These are phyloP conservation scores for Typha latifolia DNA, from an alignment of 176 grass and related monocot species.

Conservation along the genomic window DNA sequence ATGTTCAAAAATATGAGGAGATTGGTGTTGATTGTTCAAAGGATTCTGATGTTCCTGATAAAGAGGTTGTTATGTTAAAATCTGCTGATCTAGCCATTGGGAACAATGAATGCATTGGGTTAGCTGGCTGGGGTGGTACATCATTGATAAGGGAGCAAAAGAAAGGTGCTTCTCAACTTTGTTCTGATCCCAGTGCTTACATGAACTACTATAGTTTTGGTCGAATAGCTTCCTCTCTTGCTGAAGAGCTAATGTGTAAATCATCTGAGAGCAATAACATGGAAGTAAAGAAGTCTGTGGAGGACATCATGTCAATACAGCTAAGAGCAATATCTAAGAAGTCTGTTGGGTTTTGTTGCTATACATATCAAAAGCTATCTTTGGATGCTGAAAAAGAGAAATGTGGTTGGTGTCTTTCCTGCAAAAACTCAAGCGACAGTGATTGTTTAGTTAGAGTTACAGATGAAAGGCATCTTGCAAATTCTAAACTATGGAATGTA, in stretches of 20 bases:
- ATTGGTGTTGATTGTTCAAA: slow-evolving; percentile 11
- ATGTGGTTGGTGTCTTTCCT: slow-evolving; percentile 93
- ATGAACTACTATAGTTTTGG: slow-evolving; percentile 89
- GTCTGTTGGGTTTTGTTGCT: slow-evolving; percentile 46
- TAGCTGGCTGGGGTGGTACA: slow-evolving; percentile 9
- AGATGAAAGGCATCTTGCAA: slow-evolving; percentile 33
- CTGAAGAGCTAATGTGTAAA: slow-evolving; percentile 56
- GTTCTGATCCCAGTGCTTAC: slow-evolving; percentile 45
- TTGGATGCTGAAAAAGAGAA: slow-evolving; percentile 70
- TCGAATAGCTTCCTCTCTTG: slow-evolving; percentile 67
- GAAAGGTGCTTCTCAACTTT: slow-evolving; percentile 25
- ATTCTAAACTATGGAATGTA: slow-evolving; percentile 12
- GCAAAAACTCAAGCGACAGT: slow-evolving; percentile 47
- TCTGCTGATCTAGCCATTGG: slow-evolving; percentile 19
- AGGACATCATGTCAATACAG: slow-evolving; percentile 38
- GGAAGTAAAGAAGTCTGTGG: slow-evolving; percentile 59
- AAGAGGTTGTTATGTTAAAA: slow-evolving; percentile 32
- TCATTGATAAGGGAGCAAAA: slow-evolving; percentile 16
- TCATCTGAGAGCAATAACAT: slow-evolving; percentile 45
- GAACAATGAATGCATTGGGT: slow-evolving; percentile 11
- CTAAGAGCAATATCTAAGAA: slow-evolving; percentile 71
- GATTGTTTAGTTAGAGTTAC: slow-evolving; percentile 67
- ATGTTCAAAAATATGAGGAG: slow-evolving; percentile 16
- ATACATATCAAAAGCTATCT: slow-evolving; percentile 56
- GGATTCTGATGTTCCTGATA: slow-evolving; percentile 18